Evolutionary conservation across 2,329 filamentous ascomycete species (phyloP).

Genomic region (Talaromyces atroroseus): DNA sequence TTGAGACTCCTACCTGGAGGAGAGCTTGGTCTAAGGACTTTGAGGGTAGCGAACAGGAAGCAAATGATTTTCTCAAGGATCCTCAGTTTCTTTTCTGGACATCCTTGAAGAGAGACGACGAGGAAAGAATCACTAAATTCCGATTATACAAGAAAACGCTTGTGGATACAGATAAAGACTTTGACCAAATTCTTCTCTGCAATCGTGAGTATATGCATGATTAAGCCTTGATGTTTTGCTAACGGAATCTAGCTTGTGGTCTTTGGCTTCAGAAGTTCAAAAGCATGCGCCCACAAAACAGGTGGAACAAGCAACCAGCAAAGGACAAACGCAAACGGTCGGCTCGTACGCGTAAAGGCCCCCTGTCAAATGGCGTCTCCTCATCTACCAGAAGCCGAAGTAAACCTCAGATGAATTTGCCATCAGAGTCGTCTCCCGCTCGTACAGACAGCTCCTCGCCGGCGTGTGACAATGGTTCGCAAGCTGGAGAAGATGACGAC

Average conservation of each 20-base stretch:
- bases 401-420: conserved; percentile 23
- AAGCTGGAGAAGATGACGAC: conserved; percentile 24
- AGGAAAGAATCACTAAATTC: conserved; percentile 61
- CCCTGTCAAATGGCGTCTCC: conserved; percentile 28
- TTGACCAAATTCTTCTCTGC: conserved; percentile 72
- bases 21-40: conserved; percentile 80
- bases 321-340: conserved; percentile 37
- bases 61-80: conserved; percentile 67
- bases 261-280: conserved; percentile 91
- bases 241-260: conserved; percentile 61
- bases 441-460: conserved; percentile 34
- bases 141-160: conserved; percentile 70
- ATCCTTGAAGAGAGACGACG: conserved; percentile 56
- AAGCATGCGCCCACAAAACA: conserved; percentile 72
- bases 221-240: neutral
- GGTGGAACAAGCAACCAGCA: conserved; percentile 67
- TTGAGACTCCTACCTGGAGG: conserved; percentile 94
- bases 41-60: conserved; percentile 62
- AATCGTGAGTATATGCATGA: conserved; percentile 60
- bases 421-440: conserved; percentile 35
- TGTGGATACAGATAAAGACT: conserved; percentile 62
- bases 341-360: conserved; percentile 31
- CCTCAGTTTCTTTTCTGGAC: conserved; percentile 71
- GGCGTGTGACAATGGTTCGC: conserved; percentile 17
- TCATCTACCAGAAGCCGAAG: conserved; percentile 27